Conservation (phyloP, 2,329 filamentous ascomycete species). For the Aspergillus ustus region DNA sequence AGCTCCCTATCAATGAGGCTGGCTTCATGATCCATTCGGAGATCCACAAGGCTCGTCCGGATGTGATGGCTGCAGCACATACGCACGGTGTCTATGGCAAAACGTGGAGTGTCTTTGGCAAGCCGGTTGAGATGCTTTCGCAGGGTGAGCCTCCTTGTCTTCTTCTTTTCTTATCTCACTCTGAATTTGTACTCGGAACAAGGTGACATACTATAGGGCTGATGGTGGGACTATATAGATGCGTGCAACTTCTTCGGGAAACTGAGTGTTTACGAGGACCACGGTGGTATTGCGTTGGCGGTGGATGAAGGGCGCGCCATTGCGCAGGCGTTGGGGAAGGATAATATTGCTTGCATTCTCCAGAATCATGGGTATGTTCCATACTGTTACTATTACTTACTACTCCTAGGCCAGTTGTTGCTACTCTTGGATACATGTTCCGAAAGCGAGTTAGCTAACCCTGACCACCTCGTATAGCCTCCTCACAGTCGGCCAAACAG, state of each 20-base stretch:
- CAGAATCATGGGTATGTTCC: conserved; percentile 46
- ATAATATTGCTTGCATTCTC: conserved; percentile 47
- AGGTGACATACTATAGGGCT: background rate
- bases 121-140: conserved; percentile 62
- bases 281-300: conserved; percentile 47
- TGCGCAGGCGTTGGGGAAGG: conserved; percentile 42
- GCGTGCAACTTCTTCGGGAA: conserved; percentile 46
- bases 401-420: too few relatives aligned
- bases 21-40: conserved; percentile 66
- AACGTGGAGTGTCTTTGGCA: conserved; percentile 66
- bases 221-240: conserved; percentile 26
- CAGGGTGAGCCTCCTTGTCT: conserved; percentile 53
- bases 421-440: too few relatives aligned
- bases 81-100: conserved; percentile 64
- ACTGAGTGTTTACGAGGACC: conserved; percentile 44
- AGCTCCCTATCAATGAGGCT: conserved; percentile 46
- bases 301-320: conserved; percentile 46
- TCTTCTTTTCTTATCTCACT: background rate
- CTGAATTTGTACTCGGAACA: too few relatives aligned
- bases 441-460: too few relatives aligned
- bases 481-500: conserved; percentile 46
- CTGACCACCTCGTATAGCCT: conserved; percentile 30
- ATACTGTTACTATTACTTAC: background rate
- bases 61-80: conserved; percentile 63
- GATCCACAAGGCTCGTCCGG: conserved; percentile 62